Base-by-base conservation (phyloP, 2,329 filamentous ascomycete species). In the Macroventuria anomochaeta region DNA sequence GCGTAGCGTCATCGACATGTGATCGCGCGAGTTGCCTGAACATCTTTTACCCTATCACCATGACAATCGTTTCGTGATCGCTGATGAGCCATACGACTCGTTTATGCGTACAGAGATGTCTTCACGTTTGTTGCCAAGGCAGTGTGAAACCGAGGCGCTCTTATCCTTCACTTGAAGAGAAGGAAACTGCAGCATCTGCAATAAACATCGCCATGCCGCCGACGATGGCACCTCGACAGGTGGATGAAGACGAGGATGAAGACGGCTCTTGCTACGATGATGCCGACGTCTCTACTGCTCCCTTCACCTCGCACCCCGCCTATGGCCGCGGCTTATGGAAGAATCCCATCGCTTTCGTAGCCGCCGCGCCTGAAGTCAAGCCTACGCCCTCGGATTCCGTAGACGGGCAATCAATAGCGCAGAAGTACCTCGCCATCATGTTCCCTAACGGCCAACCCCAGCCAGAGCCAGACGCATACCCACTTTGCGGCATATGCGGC, bases 361-460 rank as follows among this genome's bases (percentile, higher is more conserved):
- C 81, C 17, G 80, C 83, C 17, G 75, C 76, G 5, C 46, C 68
- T 6, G 38, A 60, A 21, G 50, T 57, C 21, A 29, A 63, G 6
- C 59, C 65, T 13, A 33, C 56, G n/a, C 25, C 58, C n/a, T 40
- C 57, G 36, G 63, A 62, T 47, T 63, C 69, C 18, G 65, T 81
- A 59, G 64, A 71, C 57, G 84, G 85, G 21, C 77, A 80, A 7
- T 84, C 56, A 69, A 70, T 84, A 28, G 80, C 84, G 1, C 85
- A 90, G 50, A 75, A 85, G 38, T 91, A 91, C 63, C 80, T 90
- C 21, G 84, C 81, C 55, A 81, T 91, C 53, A 88, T 91, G 17
- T 76, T 89, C n/a, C 78, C 79, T 1, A 78, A 79, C 31, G 67
- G 63, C 15, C 58, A 59, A 29, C 61, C 63, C 3, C 54, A 58